Base-by-base conservation (phyloP, 805 yeast genomes). In the Wickerhamiella alocasiicola region DNA sequence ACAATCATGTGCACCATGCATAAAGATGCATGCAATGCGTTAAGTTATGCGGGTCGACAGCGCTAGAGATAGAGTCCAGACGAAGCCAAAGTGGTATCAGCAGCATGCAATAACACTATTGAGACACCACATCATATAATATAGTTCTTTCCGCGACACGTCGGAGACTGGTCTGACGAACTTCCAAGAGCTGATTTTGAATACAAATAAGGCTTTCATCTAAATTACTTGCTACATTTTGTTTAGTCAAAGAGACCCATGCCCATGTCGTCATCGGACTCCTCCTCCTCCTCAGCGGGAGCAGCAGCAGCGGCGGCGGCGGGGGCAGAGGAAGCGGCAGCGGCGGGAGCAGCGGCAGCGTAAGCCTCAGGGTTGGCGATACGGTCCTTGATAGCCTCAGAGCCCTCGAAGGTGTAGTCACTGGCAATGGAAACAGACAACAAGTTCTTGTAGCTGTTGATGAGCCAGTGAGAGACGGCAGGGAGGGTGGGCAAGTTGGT, bases 351-450 rank as follows among this genome's bases (percentile, higher is more conserved):
- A 71, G 95, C 93, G 63, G 97, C 80, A 65, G 97, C 98, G 72
- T 88, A 91, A 68, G 95, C 95, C 54, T 91, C 97, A 68, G 99
- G 99, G 93, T 91, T 88, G 68, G 95, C 97, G 62, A 91, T 75
- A 75, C 97, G 83, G 81, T 91, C 99, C 81, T 84, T 84, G 75
- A 91, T 79, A 56, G 88, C 87, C 76, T 87, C 99, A 57, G 95
- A 82, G 70, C 95, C 97, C 72, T 93, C 96, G 75, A 80, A 91
- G 64, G 95, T 81, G 83, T 87, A 91, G 68, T 91, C 95, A 64
- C 97, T 78, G 64, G 95, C 98, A 71, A 91, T 74, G 54, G 98
- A 93, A 63, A 91, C 77, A 63, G 97, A 95, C 68, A 91, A 76
- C 64, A 91, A 76, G 76, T 88, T 81, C 93, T 91, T 91, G 93